Conservation (phyloP, 441 rosid species). For the Omphalea diandra region DNA sequence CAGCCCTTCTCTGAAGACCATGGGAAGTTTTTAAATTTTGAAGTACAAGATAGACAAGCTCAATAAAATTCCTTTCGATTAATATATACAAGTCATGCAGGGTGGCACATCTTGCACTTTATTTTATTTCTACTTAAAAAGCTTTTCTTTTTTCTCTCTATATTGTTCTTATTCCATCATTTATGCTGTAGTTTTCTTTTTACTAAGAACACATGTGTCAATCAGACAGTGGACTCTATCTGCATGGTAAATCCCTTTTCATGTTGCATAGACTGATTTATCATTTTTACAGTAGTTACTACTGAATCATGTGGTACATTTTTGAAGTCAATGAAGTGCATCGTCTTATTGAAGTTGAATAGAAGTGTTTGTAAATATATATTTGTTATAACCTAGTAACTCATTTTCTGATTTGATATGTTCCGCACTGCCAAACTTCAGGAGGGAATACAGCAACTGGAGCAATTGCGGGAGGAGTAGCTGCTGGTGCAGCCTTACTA, state of each 20-base stretch:
- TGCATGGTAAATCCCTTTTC: background rate
- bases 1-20: background rate
- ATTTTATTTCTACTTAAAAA: background rate
- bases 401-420: constrained; percentile 7
- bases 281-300: background rate
- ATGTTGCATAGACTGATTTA: background rate
- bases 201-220: background rate
- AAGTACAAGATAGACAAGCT: background rate
- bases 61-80: background rate
- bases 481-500: constrained; percentile 85
- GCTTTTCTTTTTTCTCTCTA: no score
- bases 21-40: background rate
- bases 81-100: background rate
- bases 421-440: constrained; percentile 25
- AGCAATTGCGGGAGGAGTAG: constrained; percentile 93
- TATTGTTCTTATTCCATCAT: background rate
- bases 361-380: constrained; percentile 2
- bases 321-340: constrained; percentile 15
- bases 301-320: background rate
- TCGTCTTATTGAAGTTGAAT: background rate
- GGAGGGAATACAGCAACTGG: constrained; percentile 72
- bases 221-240: background rate
- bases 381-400: background rate
- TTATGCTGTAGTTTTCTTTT: background rate
- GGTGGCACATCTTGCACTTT: background rate